These are phyloP conservation scores for Boletus pseudo-olivaceus DNA, from an alignment of 768 basidiomycete species.

Conservation along the genomic window DNA sequence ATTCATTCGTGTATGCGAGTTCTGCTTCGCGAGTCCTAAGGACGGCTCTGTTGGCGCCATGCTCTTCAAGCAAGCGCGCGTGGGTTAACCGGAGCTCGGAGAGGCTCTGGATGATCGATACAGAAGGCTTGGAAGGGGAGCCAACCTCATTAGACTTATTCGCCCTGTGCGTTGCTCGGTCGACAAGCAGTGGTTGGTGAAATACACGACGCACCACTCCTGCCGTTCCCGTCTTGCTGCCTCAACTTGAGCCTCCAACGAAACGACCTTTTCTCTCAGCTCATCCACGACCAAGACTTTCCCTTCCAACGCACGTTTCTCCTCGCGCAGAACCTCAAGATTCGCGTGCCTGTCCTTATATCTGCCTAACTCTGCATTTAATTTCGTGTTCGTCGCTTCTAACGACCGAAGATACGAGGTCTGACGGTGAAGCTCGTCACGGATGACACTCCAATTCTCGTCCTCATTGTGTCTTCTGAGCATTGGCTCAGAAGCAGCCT, in stretches of 20 bases:
- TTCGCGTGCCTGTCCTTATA: slow-evolving; percentile 56
- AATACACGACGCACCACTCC: slow-evolving; percentile 44
- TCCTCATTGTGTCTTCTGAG: slow-evolving; percentile 36
- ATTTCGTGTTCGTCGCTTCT: slow-evolving; percentile 54
- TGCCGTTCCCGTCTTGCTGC: slow-evolving; percentile 55
- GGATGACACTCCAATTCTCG: slow-evolving; percentile 58
- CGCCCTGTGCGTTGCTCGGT: slow-evolving; percentile 32
- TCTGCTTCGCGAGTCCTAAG: slow-evolving; percentile 55
- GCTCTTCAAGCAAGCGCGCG: slow-evolving; percentile 62
- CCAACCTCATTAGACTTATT: slow-evolving; percentile 33
- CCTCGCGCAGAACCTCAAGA: slow-evolving; percentile 69
- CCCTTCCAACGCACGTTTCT: slow-evolving; percentile 61
- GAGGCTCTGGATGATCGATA: slow-evolving; percentile 56
- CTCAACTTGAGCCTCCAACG: slow-evolving; percentile 63
- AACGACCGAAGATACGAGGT: slow-evolving; percentile 56
- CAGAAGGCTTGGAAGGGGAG: slow-evolving; percentile 43
- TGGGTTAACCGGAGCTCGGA: slow-evolving; percentile 59
- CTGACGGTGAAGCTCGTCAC: slow-evolving; percentile 68
- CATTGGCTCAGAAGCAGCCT: slow-evolving; percentile 31
- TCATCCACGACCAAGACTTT: slow-evolving; percentile 50
- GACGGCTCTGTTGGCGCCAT: slow-evolving; percentile 54
- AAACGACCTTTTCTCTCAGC: slow-evolving; percentile 51
- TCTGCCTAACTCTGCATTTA: slow-evolving; percentile 49
- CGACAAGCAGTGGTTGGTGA: not conserved
- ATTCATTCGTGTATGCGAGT: slow-evolving; percentile 37